Evolutionary conservation across 345 rosid genomes (phyloP).

Genomic region (Aquilaria malaccensis): DNA sequence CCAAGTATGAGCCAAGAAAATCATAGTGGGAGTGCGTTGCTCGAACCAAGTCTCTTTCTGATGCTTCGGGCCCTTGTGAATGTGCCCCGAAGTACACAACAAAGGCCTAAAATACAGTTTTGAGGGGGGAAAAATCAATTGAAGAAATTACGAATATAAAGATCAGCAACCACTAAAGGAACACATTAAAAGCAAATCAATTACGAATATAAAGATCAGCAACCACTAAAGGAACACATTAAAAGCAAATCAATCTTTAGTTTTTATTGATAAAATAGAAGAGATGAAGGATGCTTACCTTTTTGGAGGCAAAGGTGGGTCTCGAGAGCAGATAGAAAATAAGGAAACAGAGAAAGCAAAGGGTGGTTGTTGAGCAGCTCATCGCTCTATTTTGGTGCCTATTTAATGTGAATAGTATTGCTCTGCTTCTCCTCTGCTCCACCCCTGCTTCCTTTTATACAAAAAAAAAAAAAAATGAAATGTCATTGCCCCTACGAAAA

Average conservation of each 20-base stretch:
- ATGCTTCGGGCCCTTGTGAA: conserved; percentile 33
- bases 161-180: too few species aligned
- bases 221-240: not conserved
- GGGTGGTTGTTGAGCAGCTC: conserved; percentile 15
- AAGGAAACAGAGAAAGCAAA: conserved; percentile 20
- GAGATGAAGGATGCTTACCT: conserved; percentile 26
- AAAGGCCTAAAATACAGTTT: conserved; percentile 27
- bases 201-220: too few species aligned
- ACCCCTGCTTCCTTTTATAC: conserved; percentile 10
- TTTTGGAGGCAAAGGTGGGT: conserved; percentile 35
- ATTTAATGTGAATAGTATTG: not conserved
- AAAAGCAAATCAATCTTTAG: not conserved
- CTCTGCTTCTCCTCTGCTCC: conserved; percentile 21
- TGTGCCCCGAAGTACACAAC: conserved; percentile 84
- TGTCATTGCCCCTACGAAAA: too few species aligned
- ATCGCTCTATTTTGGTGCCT: conserved; percentile 12
- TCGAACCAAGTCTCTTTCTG: conserved; percentile 26
- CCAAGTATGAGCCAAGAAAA: conserved; percentile 62
- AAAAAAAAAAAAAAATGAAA: conserved; percentile 1
- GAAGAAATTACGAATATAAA: too few species aligned
- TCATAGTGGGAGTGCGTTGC: conserved; percentile 49
- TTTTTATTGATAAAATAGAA: not conserved
- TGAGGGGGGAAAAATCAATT: too few species aligned
- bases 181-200: not conserved
- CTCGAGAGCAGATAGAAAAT: conserved; percentile 17